These are phyloP conservation scores for Euphrasia arctica DNA, from an alignment of 305 asterid genomes.

Conservation along the genomic window DNA sequence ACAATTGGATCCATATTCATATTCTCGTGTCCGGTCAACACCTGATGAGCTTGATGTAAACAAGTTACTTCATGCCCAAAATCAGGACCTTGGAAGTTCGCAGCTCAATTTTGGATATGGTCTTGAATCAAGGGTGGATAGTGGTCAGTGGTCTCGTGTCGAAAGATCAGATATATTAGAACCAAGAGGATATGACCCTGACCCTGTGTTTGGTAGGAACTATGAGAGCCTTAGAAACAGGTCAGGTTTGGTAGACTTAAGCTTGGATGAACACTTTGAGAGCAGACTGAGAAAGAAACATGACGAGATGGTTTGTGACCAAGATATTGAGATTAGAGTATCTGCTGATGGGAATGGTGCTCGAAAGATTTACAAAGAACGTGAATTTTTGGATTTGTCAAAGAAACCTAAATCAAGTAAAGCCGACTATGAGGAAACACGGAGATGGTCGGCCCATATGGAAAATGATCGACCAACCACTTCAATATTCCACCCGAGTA, in stretches of 20 bases:
- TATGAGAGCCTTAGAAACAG: conserved; percentile 31
- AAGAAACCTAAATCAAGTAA: conserved; percentile 30
- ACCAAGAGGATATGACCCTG: conserved; percentile 28
- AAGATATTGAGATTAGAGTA: conserved; percentile 31
- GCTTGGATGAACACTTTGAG: conserved; percentile 27
- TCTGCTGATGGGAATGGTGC: conserved; percentile 40
- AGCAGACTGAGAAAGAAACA: conserved; percentile 28
- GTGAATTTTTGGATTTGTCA: conserved; percentile 23
- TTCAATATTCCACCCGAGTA: conserved; percentile 30
- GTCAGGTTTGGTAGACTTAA: conserved; percentile 27
- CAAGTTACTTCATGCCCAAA: conserved; percentile 25
- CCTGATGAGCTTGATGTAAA: conserved; percentile 30
- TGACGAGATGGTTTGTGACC: conserved; percentile 28
- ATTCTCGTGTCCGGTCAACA: conserved; percentile 25
- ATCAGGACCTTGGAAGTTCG: conserved; percentile 35
- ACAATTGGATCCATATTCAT: conserved; percentile 32
- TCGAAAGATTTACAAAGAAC: conserved; percentile 33
- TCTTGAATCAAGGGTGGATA: conserved; percentile 31
- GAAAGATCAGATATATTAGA: conserved; percentile 34
- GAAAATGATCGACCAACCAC: conserved; percentile 32
- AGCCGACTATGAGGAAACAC: conserved; percentile 29
- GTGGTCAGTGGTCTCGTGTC: conserved; percentile 26
- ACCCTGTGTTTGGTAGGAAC: conserved; percentile 25
- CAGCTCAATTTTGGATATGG: conserved; percentile 32
- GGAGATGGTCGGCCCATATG: conserved; percentile 23